Evolutionary conservation across 345 rosid genomes (phyloP), one percentile per base, ranked within the genome.

Genomic region (Eutrema yunnanense): DNA sequence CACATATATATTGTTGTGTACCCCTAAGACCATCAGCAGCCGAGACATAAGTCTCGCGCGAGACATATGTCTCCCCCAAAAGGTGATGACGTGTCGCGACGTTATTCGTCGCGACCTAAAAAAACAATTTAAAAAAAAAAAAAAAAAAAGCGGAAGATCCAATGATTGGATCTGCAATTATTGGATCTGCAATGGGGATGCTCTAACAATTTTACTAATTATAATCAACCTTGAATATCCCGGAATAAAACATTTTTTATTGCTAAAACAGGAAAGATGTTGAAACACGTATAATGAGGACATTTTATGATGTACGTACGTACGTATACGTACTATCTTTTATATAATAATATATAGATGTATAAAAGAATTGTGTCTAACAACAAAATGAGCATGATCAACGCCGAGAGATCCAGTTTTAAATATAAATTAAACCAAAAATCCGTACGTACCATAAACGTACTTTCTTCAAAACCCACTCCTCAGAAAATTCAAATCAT

Each of bases 371-470:
- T 46, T 40, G 61, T 74, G 14, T 66, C 38, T 59, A 66, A 74
- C 73, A 49, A 75, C 50, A 68, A 52, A 67, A 34, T 9, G n/a
- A 60, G 26, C 79, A 75, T 61, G 69, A 22, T 27, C 58, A 52
- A 44, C 69, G 69, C 70, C 74, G 14, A 69, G 33, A 62, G 2
- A 27, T 36, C 14, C 50, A 29, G 57, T 22, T 49, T 32, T 74
- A 49, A 1, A 22, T 33, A 50, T 16, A 57, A 16, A 16, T 16
- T 0, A 16, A 61, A 68, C 58, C 69, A 9, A 49, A 19, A 11
- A 19, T 59, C 52, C 77, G 44, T 73, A 73, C 60, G 37, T 46
- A 60, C 63, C 41, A 32, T 49, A 48, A 38, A 50, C 33, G 51
- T 53, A 32, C 10, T 61, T 14, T 33, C 9, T 26, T 41, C 43